Evolutionary conservation across 176 grass and related monocot species (phyloP), one percentile per base, ranked within the genome.

Genomic region (Coix lacrymajobi): DNA sequence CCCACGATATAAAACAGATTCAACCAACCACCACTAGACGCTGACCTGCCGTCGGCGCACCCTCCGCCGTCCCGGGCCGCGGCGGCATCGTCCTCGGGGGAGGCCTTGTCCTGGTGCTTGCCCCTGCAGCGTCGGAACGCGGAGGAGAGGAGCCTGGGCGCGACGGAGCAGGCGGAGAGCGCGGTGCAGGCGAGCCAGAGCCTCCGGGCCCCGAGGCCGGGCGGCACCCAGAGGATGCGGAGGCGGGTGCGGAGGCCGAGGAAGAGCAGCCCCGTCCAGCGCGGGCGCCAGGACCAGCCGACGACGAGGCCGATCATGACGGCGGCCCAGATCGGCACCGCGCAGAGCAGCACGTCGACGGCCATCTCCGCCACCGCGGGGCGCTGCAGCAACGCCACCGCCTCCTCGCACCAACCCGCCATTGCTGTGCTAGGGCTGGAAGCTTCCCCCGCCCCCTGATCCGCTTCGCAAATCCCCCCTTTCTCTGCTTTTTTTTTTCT

Each of bases 171-270:
- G 17, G 89, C 93, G 39, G 96, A 99, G 64, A 99, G 84, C 30
- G 96, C 96, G 57, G 96, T 99, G 89, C 94, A 99, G 29, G 96
- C 96, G 73, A 99, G 78, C 96, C 96, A 99, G 78, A 99, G 93
- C 43, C 96, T 77, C 0, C 93, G 79, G 3, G 96, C 93, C 7
- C 96, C 96, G 74, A 99, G 75, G 1, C 96, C 96, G 0, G 93
- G 96, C 0, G 96, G 96, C 19, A 92, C 89, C 66, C 83, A 99
- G 28, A 88, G 49, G 78, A 99, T 82, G 16, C 93, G 80, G 46
- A 96, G 74, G 71, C 87, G 94, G 83, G 91, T 85, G 64, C 96
- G 87, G 30, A 93, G 51, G 4, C 96, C 96, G 34, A 99, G 87
- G 87, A 89, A 99, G 71, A 99, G 64, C 66, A 99, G 80, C 33